These are phyloP conservation scores for Synchytrium microbalum DNA, from an alignment of 371 early-diverging fungal genomes.

Conservation along the genomic window DNA sequence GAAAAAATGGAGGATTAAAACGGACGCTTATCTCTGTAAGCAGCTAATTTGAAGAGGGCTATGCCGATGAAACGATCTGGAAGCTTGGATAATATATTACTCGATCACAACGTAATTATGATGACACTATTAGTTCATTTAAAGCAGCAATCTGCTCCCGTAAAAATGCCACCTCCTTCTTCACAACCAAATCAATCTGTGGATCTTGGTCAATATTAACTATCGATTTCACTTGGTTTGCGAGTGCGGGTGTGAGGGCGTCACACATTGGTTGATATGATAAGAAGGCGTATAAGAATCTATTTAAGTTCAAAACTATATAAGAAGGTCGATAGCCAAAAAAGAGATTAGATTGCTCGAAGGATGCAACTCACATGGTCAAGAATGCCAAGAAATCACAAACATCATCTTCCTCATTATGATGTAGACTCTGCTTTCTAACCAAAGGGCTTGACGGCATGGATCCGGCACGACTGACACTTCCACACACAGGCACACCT, in stretches of 20 bases:
- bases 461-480: neutral
- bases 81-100: too few species aligned
- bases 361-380: neutral
- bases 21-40: too few species aligned
- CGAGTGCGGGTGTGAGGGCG: neutral
- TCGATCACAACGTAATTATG: too few species aligned
- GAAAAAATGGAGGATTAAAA: too few species aligned
- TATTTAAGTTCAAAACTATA: neutral
- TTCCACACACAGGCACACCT: neutral
- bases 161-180: neutral
- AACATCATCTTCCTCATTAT: neutral
- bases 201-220: neutral
- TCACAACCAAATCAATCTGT: neutral
- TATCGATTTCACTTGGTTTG: neutral
- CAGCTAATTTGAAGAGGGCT: too few species aligned
- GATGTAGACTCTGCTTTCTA: neutral
- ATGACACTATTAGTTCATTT: neutral
- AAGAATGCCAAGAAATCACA: neutral
- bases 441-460: neutral
- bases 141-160: conserved; percentile 4
- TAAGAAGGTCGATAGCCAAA: neutral
- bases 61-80: too few species aligned
- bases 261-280: neutral
- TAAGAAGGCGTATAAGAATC: neutral
- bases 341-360: neutral